These are phyloP conservation scores for Theileria orientalis DNA, from an alignment of 169 alveolate genomes.

Conservation along the genomic window DNA sequence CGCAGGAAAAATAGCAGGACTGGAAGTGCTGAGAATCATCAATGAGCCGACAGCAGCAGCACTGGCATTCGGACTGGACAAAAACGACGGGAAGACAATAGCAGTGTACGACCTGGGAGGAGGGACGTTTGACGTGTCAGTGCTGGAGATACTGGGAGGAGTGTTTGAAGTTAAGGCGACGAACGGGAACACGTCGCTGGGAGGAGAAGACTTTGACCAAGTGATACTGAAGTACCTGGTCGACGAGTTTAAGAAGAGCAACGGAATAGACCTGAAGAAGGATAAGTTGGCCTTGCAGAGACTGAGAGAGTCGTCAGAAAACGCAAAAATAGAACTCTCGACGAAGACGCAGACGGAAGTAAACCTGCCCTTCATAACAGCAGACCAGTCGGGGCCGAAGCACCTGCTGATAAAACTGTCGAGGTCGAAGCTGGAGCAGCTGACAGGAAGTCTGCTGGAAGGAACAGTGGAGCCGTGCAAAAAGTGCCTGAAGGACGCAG, in stretches of 20 bases:
- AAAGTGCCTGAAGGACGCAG: slow-evolving; percentile 92
- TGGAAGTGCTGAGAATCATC: slow-evolving; percentile 93
- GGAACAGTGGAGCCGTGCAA: slow-evolving; percentile 95
- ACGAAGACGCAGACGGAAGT: slow-evolving; percentile 92
- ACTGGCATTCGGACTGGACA: slow-evolving; percentile 97
- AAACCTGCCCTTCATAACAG: slow-evolving; percentile 97
- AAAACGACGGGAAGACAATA: slow-evolving; percentile 89
- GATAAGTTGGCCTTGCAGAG: slow-evolving; percentile 96
- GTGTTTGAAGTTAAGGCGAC: slow-evolving; percentile 98
- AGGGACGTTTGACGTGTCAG: slow-evolving; percentile 98
- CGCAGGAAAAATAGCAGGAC: slow-evolving; percentile 95
- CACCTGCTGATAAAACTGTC: slow-evolving; percentile 94
- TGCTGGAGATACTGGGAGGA: slow-evolving; percentile 96
- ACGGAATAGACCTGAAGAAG: slow-evolving; percentile 93
- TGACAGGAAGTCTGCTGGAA: slow-evolving; percentile 85
- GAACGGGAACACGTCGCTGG: slow-evolving; percentile 97
- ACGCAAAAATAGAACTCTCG: slow-evolving; percentile 96
- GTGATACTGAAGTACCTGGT: slow-evolving; percentile 88
- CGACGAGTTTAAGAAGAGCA: slow-evolving; percentile 92
- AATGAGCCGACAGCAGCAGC: slow-evolving; percentile 99
- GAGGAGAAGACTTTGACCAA: slow-evolving; percentile 99
- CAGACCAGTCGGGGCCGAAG: slow-evolving; percentile 97
- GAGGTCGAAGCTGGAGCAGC: slow-evolving; percentile 93
- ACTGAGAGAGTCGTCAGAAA: slow-evolving; percentile 97
- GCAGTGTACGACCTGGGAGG: slow-evolving; percentile 93